phyloP scores from a whole-genome alignment of 768 basidiomycete species.

The Kwoniella newhampshirensis region DNA sequence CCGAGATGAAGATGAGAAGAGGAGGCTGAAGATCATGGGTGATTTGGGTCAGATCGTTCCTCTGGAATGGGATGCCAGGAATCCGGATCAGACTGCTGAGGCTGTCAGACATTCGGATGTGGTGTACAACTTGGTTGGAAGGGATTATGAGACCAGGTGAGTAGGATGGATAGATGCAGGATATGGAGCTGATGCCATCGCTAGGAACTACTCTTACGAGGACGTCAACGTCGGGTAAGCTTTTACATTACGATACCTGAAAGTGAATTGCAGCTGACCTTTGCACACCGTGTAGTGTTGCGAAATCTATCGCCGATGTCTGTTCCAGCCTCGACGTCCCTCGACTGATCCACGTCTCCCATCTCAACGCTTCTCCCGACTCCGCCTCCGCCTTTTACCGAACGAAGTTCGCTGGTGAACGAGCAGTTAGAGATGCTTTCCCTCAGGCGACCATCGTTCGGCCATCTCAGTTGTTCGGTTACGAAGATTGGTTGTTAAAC shows the following conservation, averaged over 20 bases:
- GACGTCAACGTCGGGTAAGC: constrained; percentile 68
- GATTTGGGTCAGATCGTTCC: constrained; percentile 95
- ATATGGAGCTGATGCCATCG: constrained; percentile 3
- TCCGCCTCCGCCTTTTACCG: constrained; percentile 82
- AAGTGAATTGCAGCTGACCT: not conserved
- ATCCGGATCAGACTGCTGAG: constrained; percentile 86
- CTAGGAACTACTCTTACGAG: constrained; percentile 80
- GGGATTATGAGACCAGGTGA: constrained; percentile 94
- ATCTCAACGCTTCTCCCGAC: constrained; percentile 78
- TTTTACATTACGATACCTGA: not conserved
- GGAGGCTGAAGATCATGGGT: constrained; percentile 87
- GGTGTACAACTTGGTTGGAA: constrained; percentile 92
- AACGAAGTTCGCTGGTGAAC: constrained; percentile 86
- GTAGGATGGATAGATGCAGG: constrained; percentile 4
- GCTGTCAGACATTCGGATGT: constrained; percentile 92
- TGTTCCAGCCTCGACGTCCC: constrained; percentile 74
- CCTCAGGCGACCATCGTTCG: constrained; percentile 82
- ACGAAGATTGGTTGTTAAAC: constrained; percentile 90
- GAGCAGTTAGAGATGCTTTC: constrained; percentile 77
- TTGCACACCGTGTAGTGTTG: constrained; percentile 57
- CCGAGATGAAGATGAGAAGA: constrained; percentile 88
- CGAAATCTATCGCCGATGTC: constrained; percentile 80
- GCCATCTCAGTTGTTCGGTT: constrained; percentile 83
- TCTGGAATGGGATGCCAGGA: constrained; percentile 95
- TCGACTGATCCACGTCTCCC: constrained; percentile 89